Base-by-base conservation (phyloP, 1,284 basidiomycete species). In the Meripilus lineatus region DNA sequence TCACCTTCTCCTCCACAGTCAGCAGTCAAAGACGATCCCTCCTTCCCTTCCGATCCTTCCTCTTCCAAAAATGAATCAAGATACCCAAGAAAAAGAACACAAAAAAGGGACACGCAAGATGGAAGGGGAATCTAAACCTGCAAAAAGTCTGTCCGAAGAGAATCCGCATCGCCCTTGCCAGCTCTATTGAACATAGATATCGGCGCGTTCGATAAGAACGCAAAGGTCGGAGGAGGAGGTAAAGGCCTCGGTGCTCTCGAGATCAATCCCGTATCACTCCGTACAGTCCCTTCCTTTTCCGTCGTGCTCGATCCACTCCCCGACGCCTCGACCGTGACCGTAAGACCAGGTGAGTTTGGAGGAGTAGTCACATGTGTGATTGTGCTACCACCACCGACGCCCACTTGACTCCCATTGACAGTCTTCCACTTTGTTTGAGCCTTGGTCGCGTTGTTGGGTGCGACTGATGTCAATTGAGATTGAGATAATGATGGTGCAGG, bases 101-200 rank as follows among this genome's bases (percentile, higher is more conserved):
- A n/a, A 30, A 30, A 30, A 30, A 30, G 8, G 10, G 28, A 30
- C 8, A 30, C n/a, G 10, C 10, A 30, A 30, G 8, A 30, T n/a
- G n/a, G n/a, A 30, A 30, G 10, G n/a, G n/a, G n/a, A 30, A 30
- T n/a, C n/a, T 20, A 47, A 8, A 47, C 45, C 41, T 47, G 45
- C 28, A 47, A 25, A 30, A 47, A 47, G 24, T 47, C 41, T 23
- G 45, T 47, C 35, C 32, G 37, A 25, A 47, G 15, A 15, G 45
- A 47, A 28, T 47, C 45, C 18, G 45, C 45, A 34, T 47, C 45
- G 3, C 45, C 45, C 32, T 47, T 47, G 26, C 40, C 24, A 22
- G 8, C 21, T 21, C 40, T n/a, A 14, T 21, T 10, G n/a, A 23
- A 24, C 10, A 18, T 5, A 10, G 34, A 14, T 1, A 33, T 26